Evolutionary conservation across 1,284 basidiomycete species (phyloP).

Genomic region (Irpex lacteus): DNA sequence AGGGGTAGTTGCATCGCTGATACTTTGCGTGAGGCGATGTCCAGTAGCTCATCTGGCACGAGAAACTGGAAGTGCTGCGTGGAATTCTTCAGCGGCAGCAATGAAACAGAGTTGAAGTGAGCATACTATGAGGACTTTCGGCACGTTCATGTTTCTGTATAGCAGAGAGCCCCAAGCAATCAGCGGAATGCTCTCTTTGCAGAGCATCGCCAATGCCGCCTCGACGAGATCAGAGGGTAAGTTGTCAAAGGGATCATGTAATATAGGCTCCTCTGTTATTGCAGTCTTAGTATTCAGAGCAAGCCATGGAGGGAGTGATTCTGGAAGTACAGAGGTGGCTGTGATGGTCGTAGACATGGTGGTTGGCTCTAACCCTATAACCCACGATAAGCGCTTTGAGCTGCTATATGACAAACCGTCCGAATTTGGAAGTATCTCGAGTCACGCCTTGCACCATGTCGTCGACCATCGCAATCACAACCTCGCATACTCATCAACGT

Average conservation of each 20-base stretch:
- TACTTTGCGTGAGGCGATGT: not conserved
- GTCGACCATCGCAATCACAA: not conserved
- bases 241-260: not conserved
- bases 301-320: no score
- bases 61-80: not conserved
- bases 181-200: not conserved
- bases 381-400: no score
- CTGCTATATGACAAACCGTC: no score
- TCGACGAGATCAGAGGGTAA: not conserved
- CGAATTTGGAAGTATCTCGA: no score
- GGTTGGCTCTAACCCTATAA: no score
- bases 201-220: not conserved
- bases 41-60: not conserved
- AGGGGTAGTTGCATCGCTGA: not conserved
- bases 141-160: not conserved
- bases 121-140: not conserved
- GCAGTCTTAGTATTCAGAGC: no score
- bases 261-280: no score
- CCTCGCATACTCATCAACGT: not conserved
- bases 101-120: not conserved
- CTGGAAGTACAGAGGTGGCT: no score
- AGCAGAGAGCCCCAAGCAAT: not conserved
- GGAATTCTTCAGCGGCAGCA: not conserved
- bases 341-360: no score
- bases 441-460: not conserved